Base-by-base conservation (phyloP, 2,329 filamentous ascomycete genomes). In the Xylaria sp. region DNA sequence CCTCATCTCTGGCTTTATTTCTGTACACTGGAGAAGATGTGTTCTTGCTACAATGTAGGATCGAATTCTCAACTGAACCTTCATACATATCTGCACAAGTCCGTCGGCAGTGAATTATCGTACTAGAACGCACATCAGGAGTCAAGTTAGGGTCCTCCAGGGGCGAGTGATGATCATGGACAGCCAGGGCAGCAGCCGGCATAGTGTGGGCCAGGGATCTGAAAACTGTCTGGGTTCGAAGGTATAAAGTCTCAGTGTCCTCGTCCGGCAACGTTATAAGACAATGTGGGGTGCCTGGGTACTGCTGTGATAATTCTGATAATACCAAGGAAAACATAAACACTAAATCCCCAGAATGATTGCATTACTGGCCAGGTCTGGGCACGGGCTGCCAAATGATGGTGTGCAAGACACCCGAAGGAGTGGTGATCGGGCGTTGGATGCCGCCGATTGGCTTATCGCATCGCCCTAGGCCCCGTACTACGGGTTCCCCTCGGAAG, bases 381-480 rank as follows among this genome's bases (percentile, higher is more conserved):
- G 17, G 39, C 29, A 22, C 36, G 44, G 61, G 50, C 42, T 53
- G 65, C 45, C 50, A 55, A 57, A 47, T 25, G n/a, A 45, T 61
- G 45, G 55, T 25, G 42, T 50, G 49, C 38, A 42, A 49, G 54
- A 25, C 33, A 53, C 56, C 56, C 22, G 45, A 59, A 64, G 29
- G 44, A 65, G 61, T 61, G 61, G 61, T 61, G 61, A 61, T 64
- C 49, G 53, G 53, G 22, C 5, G 42, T 15, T 39, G 49, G n/a
- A n/a, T 39, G 17, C 25, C 25, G 33, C 33, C 33, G 33, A 62
- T 65, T 65, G 58, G 62, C 22, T n/a, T 44, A 38, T 60, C 58
- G 53, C 44, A 4, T 42, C 55, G 66, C 60, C 63, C 63, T 68
- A 50, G 58, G 59, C 33, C 33, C n/a, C 53, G 55, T 22, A 22